Evolutionary conservation across 176 grass and related monocot species (phyloP).

Genomic region (Elymus sibiricus): DNA sequence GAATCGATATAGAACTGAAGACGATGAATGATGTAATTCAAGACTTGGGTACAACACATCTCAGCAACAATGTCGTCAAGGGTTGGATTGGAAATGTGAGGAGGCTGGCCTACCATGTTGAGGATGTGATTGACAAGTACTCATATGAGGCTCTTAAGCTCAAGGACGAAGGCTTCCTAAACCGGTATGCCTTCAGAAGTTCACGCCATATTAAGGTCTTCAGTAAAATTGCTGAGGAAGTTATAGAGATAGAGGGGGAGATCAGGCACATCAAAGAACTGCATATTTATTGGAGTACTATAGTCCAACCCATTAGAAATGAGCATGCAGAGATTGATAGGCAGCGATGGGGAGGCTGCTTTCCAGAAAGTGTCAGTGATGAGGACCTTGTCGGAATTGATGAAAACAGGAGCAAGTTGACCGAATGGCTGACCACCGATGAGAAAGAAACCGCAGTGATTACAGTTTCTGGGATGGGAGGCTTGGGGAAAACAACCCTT

Average conservation of each 20-base stretch:
- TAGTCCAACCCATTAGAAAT: background rate
- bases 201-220: slow-evolving; percentile 9
- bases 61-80: background rate
- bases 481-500: slow-evolving; percentile 61
- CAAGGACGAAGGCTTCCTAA: slow-evolving; percentile 4
- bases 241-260: slow-evolving; percentile 1
- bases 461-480: slow-evolving; percentile 62
- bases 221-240: slow-evolving; percentile 27
- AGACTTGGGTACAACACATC: background rate
- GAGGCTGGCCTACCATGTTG: slow-evolving; percentile 27
- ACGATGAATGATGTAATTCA: slow-evolving; percentile 25
- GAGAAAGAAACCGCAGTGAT: background rate
- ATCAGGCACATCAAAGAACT: slow-evolving; percentile 7
- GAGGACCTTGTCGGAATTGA: slow-evolving; percentile 48
- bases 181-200: background rate
- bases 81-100: slow-evolving; percentile 30
- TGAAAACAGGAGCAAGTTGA: slow-evolving; percentile 18
- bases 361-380: slow-evolving; percentile 30
- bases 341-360: background rate
- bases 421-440: slow-evolving; percentile 6
- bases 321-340: background rate
- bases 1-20: background rate
- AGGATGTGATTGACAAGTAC: slow-evolving; percentile 50
- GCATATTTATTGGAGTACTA: background rate
- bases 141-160: background rate